A percentile compares a stretch with the other conserved stretches of the same genome.
phyloP scores from a whole-genome alignment of 306 rosid genomes.

The Quercus engelmannii region DNA sequence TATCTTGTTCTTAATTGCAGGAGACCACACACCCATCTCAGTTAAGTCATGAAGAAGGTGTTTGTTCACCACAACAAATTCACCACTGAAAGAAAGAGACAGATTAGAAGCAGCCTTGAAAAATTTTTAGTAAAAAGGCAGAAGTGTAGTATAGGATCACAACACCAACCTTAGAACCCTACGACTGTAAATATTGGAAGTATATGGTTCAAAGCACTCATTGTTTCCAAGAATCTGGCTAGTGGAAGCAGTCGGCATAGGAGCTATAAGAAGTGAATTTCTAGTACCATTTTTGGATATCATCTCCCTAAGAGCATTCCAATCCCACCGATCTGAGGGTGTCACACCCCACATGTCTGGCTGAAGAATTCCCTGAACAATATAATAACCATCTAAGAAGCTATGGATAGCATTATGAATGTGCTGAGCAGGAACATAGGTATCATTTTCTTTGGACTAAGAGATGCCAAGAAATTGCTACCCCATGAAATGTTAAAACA shows the following conservation, averaged over 20 bases:
- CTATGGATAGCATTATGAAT: background rate
- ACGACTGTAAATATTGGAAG: conserved; percentile 86
- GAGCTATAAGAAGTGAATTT: conserved; percentile 87
- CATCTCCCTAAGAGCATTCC: conserved; percentile 56
- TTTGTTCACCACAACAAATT: conserved; percentile 91
- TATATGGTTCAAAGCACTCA: conserved; percentile 92
- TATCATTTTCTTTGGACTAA: background rate
- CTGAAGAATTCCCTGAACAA: conserved; percentile 73
- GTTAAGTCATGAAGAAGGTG: conserved; percentile 80
- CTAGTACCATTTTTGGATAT: conserved; percentile 58
- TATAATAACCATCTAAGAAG: conserved; percentile 8
- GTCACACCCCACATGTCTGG: conserved; percentile 86
- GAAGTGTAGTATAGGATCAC: background rate
- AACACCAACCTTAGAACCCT: conserved; percentile 68
- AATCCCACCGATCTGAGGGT: conserved; percentile 75
- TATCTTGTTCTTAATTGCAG: conserved; percentile 66
- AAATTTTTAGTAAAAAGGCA: background rate
- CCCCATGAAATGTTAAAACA: background rate
- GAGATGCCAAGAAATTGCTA: background rate
- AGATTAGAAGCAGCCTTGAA: conserved; percentile 9
- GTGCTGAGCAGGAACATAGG: background rate
- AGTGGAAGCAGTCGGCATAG: conserved; percentile 92
- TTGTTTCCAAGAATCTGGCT: conserved; percentile 95
- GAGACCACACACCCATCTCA: conserved; percentile 92
- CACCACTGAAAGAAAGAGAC: conserved; percentile 55